Evolutionary conservation across 2,329 filamentous ascomycete species (phyloP).

Genomic region (Neurospora sp.): DNA sequence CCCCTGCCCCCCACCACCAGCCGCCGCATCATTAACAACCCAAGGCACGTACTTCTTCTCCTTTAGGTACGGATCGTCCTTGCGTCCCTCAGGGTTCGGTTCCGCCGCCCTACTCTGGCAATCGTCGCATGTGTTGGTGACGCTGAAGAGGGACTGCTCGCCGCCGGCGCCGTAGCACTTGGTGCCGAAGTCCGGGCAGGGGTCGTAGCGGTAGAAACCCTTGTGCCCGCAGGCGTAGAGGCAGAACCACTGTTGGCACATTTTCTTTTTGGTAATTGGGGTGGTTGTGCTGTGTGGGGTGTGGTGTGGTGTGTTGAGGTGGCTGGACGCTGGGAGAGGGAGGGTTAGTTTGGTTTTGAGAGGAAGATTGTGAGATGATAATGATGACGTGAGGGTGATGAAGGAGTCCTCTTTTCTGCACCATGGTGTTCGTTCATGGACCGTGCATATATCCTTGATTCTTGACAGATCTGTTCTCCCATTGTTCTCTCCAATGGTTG

Average conservation of each 20-base stretch:
- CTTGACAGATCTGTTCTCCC: not conserved
- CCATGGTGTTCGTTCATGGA: not conserved
- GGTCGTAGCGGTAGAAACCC: conserved; percentile 17
- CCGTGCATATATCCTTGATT: no score
- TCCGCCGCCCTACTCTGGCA: conserved; percentile 10
- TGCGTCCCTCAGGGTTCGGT: conserved; percentile 6
- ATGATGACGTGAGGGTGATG: not conserved
- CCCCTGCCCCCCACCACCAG: not conserved
- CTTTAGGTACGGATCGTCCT: conserved; percentile 15
- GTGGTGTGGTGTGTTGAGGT: not conserved
- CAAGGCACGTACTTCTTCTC: conserved; percentile 1
- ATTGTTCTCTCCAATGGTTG: not conserved
- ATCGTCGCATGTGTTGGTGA: conserved; percentile 14
- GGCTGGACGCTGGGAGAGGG: not conserved
- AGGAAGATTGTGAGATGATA: not conserved
- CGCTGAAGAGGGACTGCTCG: conserved; percentile 12
- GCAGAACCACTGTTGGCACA: conserved; percentile 18
- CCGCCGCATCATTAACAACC: not conserved
- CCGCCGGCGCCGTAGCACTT: conserved; percentile 17
- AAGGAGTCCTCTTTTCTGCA: not conserved
- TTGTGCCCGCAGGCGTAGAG: conserved; percentile 18
- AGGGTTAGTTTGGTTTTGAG: not conserved
- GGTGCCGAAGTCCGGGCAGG: conserved; percentile 16
- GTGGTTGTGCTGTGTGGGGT: not conserved
- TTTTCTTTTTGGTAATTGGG: conserved; percentile 2